A percentile compares a stretch with the other conserved stretches of the same genome.
Conservation (phyloP, 2,329 filamentous ascomycete genomes). For the Calonectria crousiana region DNA sequence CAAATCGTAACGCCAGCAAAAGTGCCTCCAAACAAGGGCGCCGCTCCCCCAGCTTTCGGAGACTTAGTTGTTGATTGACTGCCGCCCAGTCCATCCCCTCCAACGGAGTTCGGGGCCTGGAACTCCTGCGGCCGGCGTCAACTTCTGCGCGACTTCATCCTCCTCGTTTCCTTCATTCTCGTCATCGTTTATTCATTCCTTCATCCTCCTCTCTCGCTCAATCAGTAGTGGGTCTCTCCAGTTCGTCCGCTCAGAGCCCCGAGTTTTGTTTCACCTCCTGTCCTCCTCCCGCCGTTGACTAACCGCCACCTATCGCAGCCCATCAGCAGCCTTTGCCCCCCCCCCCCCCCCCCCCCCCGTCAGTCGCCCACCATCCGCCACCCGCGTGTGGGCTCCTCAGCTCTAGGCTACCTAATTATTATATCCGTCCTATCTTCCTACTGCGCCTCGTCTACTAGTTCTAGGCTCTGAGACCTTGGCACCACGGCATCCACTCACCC, state of each 20-base stretch:
- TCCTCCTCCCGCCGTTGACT: background rate
- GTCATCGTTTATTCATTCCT: constrained; percentile 1
- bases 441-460: background rate
- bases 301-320: background rate
- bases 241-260: constrained; percentile 16
- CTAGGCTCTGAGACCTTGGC: constrained; percentile 16
- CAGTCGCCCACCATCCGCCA: background rate
- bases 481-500: background rate
- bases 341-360: background rate
- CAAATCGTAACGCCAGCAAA: constrained; percentile 17
- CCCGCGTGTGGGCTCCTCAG: constrained; percentile 2
- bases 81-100: background rate
- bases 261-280: constrained; percentile 10
- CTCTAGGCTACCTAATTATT: constrained; percentile 3
- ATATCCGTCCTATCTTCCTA: constrained; percentile 3
- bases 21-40: constrained; percentile 18
- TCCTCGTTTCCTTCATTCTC: background rate
- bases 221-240: background rate
- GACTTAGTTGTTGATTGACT: constrained; percentile 1
- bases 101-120: background rate
- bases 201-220: constrained; percentile 6
- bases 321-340: background rate
- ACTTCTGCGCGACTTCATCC: constrained; percentile 2
- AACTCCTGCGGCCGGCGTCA: background rate
- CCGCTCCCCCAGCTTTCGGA: constrained; percentile 1